Evolutionary conservation across 192 early-diverging fungal genomes (phyloP), one percentile per base, ranked within the genome.

Genomic region (Backusella liffmaniae): DNA sequence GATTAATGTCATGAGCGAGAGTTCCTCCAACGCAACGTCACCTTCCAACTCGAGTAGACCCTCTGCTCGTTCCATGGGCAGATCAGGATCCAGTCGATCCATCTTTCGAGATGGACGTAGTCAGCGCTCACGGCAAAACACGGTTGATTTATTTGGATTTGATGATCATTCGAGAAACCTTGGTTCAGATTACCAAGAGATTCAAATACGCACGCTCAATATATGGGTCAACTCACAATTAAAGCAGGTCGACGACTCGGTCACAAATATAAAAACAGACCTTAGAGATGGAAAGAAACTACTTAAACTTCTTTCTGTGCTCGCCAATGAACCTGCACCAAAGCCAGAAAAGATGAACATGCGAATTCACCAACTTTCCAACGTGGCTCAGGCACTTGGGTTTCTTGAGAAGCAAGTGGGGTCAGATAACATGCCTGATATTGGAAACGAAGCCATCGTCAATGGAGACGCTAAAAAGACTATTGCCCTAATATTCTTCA

Each of bases 371-470:
- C 92, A 92, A 74, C 87, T 94, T 53, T 89, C 93, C 26, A 94
- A 94, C 72, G 83, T 91, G 39, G 89, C 91, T 79, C 92, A 90
- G 70, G 93, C 92, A 0, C 77, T 94, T 8, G 75, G 83, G 1
- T 94, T 93, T 66, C 86, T 94, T 34, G 83, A 84, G 72, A 79
- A 79, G 35, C 87, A 87, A 10, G 59, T 88, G 13, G 84, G 91
- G 23, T 83, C 86, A 18, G 90, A 92, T 41, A 65, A 78, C 13
- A 80, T 92, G 49, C 88, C 88, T 26, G 92, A 92, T 77, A 92
- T 94, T 74, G 93, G 93, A 37, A 88, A 90, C 72, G 93, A 94
- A 77, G 92, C 90, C 74, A 94, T 94, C 80, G 93, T 94, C 34
- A 91, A 94, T 70, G 87, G 86, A 36, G 93, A 94, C 76, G 80